Evolutionary conservation across 169 alveolate species (phyloP).

Genomic region (Babesia bovis): DNA sequence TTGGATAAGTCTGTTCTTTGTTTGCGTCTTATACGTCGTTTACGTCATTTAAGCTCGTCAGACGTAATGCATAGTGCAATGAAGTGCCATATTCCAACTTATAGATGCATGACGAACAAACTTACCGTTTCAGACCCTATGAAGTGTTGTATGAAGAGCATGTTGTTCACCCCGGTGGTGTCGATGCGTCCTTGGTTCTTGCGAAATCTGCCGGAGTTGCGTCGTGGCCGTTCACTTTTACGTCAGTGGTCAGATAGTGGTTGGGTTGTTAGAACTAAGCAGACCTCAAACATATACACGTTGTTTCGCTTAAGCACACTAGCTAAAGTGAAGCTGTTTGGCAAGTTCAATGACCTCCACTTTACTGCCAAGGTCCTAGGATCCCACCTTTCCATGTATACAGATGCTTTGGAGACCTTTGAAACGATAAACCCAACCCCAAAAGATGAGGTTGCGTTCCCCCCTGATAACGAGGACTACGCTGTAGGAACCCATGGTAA

Average conservation of each 20-base stretch:
- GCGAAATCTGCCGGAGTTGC: background rate
- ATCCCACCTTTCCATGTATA: conserved; percentile 11
- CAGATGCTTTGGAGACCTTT: background rate
- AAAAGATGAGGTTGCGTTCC: background rate
- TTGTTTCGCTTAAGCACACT: conserved; percentile 24
- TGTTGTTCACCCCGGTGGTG: conserved; percentile 42
- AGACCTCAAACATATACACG: conserved; percentile 23
- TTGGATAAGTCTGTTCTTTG: conserved; percentile 25
- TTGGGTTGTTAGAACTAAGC: conserved; percentile 53
- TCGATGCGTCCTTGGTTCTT: conserved; percentile 23
- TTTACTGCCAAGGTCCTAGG: conserved; percentile 24
- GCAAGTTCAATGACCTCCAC: conserved; percentile 30
- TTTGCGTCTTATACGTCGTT: conserved; percentile 24
- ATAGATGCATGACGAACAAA: conserved; percentile 12
- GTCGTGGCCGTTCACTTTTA: conserved; percentile 8
- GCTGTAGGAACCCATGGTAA: background rate
- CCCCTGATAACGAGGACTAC: background rate
- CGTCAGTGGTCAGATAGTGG: conserved; percentile 50
- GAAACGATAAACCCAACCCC: background rate
- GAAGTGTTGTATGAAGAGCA: conserved; percentile 20
- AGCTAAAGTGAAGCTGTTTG: conserved; percentile 49
- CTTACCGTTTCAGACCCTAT: background rate
- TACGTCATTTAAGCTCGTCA: conserved; percentile 26
- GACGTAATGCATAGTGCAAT: conserved; percentile 22
- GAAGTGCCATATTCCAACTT: conserved; percentile 8